Base-by-base conservation (phyloP, 495 filamentous ascomycete genomes). In the Hypoxylon perforatum region DNA sequence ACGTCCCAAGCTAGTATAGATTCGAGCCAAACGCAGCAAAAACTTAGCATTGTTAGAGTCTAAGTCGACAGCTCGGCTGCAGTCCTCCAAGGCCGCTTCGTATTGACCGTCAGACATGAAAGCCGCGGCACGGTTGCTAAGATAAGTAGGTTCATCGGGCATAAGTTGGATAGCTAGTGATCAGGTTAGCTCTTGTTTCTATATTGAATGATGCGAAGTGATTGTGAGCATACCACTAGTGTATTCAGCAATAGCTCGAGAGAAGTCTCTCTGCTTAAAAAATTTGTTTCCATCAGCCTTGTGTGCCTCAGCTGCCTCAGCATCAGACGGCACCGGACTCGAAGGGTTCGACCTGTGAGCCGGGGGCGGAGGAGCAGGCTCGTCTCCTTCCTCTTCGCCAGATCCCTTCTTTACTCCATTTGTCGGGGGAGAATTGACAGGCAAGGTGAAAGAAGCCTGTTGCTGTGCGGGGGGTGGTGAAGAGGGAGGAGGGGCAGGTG, bases 241-340 rank as follows among this genome's bases (percentile, higher is more conserved):
- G 74, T 98, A 99, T 74, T 96, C 92, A 64, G 91, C 86, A 71
- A 97, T 91, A 18, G 96, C 94, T 67, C 88, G 88, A 38, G 81
- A 78, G 74, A 93, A 99, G 66, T 97, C 89, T 70, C 88, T 90
- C 58, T 91, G 89, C 81, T 97, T 97, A 84, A 97, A 99, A 72
- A 91, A 94, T 71, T 94, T 96, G 81, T 99, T 99, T 28, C 95
- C 95, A 22, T 91, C 87, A 67, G 92, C 85, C 81, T 99, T 99
- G 85, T 89, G 96, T 17, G 85, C 85, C 75, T 98, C 95, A 4
- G 93, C 92, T 69, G 97, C 90, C 42, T 90, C 84, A 17, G 84
- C 78, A 56, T 84, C 78, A 12, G 77, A 78, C 15, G 79, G 80
- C 70, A 76, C 81, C 49, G 80, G 90, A 75, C 82, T 87, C 70